phyloP scores from a whole-genome alignment of 2,329 filamentous ascomycete genomes.

The Clarireedia hainanense region DNA sequence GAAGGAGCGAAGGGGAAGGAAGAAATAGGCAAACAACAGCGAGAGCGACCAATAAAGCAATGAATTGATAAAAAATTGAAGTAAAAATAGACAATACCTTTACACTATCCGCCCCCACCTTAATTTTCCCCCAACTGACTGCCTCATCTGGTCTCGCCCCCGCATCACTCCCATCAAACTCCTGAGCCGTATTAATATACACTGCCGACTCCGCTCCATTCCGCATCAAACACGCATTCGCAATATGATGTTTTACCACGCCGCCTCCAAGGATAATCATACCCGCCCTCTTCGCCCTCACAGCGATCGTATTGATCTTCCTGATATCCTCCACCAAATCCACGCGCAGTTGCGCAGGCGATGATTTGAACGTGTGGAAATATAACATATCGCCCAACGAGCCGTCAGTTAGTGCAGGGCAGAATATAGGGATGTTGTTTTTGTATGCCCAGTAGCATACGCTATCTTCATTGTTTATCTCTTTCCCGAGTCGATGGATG shows the following conservation, averaged over 20 bases:
- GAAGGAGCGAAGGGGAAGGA: neutral
- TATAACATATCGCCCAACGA: constrained; percentile 97
- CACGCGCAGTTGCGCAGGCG: constrained; percentile 71
- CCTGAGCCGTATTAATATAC: constrained; percentile 94
- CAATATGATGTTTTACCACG: constrained; percentile 96
- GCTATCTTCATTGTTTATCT: constrained; percentile 86
- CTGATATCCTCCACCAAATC: constrained; percentile 94
- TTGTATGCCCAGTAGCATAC: constrained; percentile 95
- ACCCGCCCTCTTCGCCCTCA: constrained; percentile 77
- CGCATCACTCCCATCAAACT: constrained; percentile 96
- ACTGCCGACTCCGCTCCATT: constrained; percentile 96
- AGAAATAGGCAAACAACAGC: neutral
- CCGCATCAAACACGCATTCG: constrained; percentile 94
- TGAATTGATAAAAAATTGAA: neutral
- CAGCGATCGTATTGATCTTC: constrained; percentile 83
- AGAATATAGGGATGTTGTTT: constrained; percentile 96
- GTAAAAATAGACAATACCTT: constrained; percentile 52
- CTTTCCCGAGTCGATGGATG: constrained; percentile 80
- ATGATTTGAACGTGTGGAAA: constrained; percentile 92
- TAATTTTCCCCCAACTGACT: constrained; percentile 98
- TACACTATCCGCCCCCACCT: constrained; percentile 75
- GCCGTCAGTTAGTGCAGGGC: constrained; percentile 89
- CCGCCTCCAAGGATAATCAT: constrained; percentile 96
- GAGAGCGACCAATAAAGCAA: neutral
- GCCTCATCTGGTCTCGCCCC: constrained; percentile 93